Evolutionary conservation across 179 eudicot genomes (phyloP).

Genomic region (Amaranthus tricolor): DNA sequence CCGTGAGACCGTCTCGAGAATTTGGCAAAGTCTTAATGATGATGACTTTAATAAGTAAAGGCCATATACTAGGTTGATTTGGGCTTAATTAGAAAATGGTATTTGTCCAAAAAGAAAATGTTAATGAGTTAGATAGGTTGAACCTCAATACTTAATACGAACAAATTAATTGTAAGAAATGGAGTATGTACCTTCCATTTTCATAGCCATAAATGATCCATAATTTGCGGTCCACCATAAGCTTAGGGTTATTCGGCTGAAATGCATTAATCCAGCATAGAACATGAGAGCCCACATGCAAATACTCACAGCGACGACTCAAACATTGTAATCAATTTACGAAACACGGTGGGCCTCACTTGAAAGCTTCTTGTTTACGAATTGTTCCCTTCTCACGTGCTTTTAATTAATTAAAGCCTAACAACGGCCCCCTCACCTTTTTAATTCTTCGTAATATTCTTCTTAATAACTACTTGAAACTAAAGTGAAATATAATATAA

Average conservation of each 20-base stretch:
- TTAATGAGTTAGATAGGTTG: background rate
- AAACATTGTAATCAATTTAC: conserved; percentile 13
- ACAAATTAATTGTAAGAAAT: background rate
- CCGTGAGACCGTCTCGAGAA: no score
- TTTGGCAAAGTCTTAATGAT: background rate
- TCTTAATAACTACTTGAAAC: background rate
- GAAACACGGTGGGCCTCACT: conserved; percentile 18
- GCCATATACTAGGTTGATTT: conserved; percentile 4
- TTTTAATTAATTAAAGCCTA: conserved; percentile 10
- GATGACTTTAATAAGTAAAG: background rate
- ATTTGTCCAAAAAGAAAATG: background rate
- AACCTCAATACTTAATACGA: background rate
- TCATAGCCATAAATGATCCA: background rate
- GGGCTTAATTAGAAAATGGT: background rate
- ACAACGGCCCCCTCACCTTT: background rate
- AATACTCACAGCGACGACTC: conserved; percentile 7
- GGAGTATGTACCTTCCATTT: background rate
- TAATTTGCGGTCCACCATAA: background rate
- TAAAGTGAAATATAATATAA: no score
- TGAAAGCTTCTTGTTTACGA: background rate
- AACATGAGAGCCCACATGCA: conserved; percentile 26
- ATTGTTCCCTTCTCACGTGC: conserved; percentile 9
- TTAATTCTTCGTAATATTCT: no score
- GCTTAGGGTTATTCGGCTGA: conserved; percentile 9
- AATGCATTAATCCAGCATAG: background rate